Base-by-base conservation (phyloP, 495 filamentous ascomycete genomes). In the Tuber calosporum region DNA sequence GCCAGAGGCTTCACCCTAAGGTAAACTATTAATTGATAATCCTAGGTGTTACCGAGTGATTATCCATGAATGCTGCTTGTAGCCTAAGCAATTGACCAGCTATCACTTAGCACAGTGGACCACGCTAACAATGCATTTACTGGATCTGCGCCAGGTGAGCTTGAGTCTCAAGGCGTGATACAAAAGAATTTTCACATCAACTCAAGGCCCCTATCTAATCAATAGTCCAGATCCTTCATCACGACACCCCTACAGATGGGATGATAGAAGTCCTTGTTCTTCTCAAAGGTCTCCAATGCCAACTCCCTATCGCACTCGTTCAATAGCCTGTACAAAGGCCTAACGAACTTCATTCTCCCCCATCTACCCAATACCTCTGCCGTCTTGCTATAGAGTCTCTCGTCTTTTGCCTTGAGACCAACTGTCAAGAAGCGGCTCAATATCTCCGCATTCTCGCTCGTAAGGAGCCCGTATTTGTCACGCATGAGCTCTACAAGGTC, bases 311-410 rank as follows among this genome's bases (percentile, higher is more conserved):
- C 90, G 2, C 90, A 86, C 77, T 88, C 88, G 77, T 90, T 89
- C 77, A 98, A 83, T 72, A 87, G 84, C 75, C 89, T 87, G 84
- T 88, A 95, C 82, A 99, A 82, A 69, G 93, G 91, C 74, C 93
- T 86, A 71, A 97, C 93, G 82, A 94, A 97, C 86, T 99, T 99
- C 94, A 99, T 97, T 69, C 95, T 87, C 6, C 94, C 94, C 75
- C 97, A 93, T 22, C 86, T 86, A 5, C 92, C 90, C 48, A 97
- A 84, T 22, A 96, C 85, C 69, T 92, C 88, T 8, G 89, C 89
- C 0, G 92, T 87, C 0, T 89, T 88, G 53, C 87, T 81, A 76
- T 93, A 90, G 3, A 91, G 85, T 40, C 82, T 87, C 74, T 85
- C 82, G 76, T 91, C 90, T 68, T 88, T 88, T 4, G 93, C 89